Evolutionary conservation across 352 stramenopile genomes (phyloP), one percentile per base, ranked within the genome.

Genomic region (Globisporangium megalacanthum): DNA sequence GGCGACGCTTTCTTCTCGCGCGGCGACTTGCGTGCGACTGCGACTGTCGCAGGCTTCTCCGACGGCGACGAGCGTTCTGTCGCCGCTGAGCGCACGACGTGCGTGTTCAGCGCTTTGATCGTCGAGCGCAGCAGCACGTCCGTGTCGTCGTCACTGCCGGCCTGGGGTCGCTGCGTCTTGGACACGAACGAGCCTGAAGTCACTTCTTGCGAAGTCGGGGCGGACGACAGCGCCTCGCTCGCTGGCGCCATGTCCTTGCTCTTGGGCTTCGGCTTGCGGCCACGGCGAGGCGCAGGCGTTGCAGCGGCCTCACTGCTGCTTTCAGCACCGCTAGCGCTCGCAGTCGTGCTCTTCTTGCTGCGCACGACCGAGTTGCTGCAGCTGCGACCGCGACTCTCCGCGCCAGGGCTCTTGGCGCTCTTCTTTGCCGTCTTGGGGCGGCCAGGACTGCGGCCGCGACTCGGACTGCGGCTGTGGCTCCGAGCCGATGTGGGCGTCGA

Each of bases 311-410:
- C 52, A 2, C 2, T 39, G 36, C 42, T 65, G 52, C 25, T 65
- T 8, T 46, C 58, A 11, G 14, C 29, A 5, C 41, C 29, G 17
- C 13, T 53, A 29, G 11, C 17, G n/a, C 33, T 54, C 17, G 35
- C 10, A 36, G 69, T 60, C 51, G 75, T 50, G 72, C 72, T 47
- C 50, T 55, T 55, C 50, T 55, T 55, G 14, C 17, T 25, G 54
- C 79, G 64, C 20, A 60, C 61, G 33, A 80, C 69, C 4, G 80
- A 91, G 55, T 69, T 79, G 53, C 79, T 91, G 49, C 81, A 79
- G 17, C 77, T 84, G 52, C 81, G 79, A 47, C 77, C 73, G 51
- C 76, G 76, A 50, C 66, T 65, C 25, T 54, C 49, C 17, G 29
- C 6, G 13, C 50, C 33, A 15, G 68, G 54, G 6, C 66, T 61